phyloP scores from a whole-genome alignment of 352 stramenopile species.

The Pythium rishiriense region DNA sequence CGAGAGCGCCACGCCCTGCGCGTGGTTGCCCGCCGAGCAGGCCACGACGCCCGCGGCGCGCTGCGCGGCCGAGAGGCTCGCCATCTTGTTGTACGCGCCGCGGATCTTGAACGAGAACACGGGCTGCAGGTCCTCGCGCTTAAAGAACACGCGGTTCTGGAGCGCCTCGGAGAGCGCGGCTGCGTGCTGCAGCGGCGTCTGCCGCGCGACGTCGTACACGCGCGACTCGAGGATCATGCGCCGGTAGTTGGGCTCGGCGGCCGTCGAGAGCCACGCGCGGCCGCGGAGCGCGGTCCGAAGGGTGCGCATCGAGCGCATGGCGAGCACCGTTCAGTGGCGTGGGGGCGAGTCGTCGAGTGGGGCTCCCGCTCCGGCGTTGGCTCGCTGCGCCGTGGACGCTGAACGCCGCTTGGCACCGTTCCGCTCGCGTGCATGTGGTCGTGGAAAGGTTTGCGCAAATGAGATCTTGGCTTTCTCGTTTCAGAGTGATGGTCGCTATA shows the following conservation, averaged over 20 bases:
- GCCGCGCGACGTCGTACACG: constrained; percentile 84
- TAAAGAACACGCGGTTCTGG: constrained; percentile 87
- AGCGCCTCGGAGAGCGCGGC: constrained; percentile 66
- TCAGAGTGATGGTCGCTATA: constrained; percentile 5
- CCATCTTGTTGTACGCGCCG: constrained; percentile 99
- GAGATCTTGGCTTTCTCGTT: background rate
- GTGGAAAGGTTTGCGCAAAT: constrained; percentile 9
- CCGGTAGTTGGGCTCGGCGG: constrained; percentile 58
- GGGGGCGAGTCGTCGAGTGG: background rate
- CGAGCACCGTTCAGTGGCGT: background rate
- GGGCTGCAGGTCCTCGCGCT: constrained; percentile 97
- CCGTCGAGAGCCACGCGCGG: background rate
- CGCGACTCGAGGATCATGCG: constrained; percentile 86
- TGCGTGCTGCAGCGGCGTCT: constrained; percentile 80
- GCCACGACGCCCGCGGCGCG: constrained; percentile 79
- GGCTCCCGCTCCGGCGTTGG: background rate
- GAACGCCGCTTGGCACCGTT: constrained; percentile 7
- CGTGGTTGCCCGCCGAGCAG: constrained; percentile 96
- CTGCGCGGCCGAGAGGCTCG: constrained; percentile 75
- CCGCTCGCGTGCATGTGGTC: constrained; percentile 10
- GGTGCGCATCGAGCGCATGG: background rate
- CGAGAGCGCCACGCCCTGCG: constrained; percentile 96
- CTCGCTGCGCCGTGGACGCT: background rate
- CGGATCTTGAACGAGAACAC: constrained; percentile 99
- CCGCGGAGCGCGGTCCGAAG: background rate